Evolutionary conservation across 2,329 filamentous ascomycete species (phyloP).

Genomic region (Diaporthe helianthi): DNA sequence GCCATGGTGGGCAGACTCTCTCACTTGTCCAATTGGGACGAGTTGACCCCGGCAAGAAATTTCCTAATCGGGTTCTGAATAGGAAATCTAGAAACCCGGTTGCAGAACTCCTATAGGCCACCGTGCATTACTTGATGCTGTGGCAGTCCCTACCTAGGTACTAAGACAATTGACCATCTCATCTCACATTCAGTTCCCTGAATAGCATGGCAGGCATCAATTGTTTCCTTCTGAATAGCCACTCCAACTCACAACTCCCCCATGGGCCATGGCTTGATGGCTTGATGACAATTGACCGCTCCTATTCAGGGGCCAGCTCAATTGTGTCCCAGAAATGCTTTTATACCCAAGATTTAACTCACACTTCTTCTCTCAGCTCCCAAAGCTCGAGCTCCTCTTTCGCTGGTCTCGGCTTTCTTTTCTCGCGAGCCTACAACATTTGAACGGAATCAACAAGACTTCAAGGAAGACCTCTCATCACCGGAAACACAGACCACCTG

Average conservation of each 20-base stretch:
- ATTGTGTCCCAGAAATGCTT: background rate
- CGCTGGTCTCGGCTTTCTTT: background rate
- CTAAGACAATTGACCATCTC: slow-evolving; percentile 26
- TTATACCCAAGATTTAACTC: background rate
- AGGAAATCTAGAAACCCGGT: background rate
- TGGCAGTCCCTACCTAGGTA: background rate
- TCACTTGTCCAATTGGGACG: background rate
- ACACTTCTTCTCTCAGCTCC: background rate
- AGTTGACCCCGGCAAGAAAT: background rate
- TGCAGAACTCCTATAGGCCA: background rate
- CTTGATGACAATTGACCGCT: background rate
- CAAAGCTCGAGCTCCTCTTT: background rate
- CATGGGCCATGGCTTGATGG: slow-evolving; percentile 10
- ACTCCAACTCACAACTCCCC: background rate
- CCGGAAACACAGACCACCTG: background rate
- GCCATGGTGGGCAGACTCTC: background rate
- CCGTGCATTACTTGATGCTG: background rate
- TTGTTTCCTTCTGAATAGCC: slow-evolving; percentile 23
- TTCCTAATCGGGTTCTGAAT: slow-evolving; percentile 27
- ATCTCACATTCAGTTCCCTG: background rate
- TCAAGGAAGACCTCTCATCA: background rate
- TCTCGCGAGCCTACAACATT: background rate
- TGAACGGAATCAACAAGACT: background rate
- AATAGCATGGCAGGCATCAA: background rate
- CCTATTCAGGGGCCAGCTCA: background rate